phyloP scores from a whole-genome alignment of 495 filamentous ascomycete genomes.

The Halenospora varia region DNA sequence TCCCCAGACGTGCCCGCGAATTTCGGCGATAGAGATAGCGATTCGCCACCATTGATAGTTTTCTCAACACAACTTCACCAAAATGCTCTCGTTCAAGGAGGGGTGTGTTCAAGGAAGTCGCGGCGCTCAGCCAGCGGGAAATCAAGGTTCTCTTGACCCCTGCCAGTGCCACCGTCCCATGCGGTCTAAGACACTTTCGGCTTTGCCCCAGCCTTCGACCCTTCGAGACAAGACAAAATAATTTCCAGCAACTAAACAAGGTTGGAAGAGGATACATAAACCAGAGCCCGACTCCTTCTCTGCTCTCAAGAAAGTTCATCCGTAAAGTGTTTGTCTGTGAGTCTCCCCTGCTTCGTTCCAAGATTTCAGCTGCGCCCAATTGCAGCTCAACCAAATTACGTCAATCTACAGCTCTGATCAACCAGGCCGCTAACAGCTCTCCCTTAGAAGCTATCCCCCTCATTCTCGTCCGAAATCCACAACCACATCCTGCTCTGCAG shows the following conservation, averaged over 20 bases:
- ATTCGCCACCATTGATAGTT: too few species aligned
- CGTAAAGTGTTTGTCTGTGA: neutral
- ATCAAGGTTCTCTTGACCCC: neutral
- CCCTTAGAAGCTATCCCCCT: neutral
- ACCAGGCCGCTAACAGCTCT: neutral
- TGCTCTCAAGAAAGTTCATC: neutral
- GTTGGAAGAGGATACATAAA: neutral
- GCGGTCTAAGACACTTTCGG: neutral
- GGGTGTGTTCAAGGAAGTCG: too few species aligned
- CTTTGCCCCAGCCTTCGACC: neutral
- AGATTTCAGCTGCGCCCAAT: neutral
- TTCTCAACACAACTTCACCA: too few species aligned
- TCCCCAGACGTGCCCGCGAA: too few species aligned
- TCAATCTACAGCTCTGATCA: neutral
- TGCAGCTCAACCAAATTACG: neutral
- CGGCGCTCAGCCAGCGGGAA: neutral
- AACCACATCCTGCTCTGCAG: neutral
- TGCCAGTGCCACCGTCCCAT: neutral
- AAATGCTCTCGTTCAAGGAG: too few species aligned
- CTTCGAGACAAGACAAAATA: slow-evolving; percentile 1
- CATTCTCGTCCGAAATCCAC: neutral
- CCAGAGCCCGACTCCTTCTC: neutral
- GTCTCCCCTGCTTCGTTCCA: neutral
- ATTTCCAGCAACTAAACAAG: neutral
- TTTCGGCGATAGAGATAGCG: too few species aligned